Percentiles rank a stretch among this genome's conserved stretches.
Conservation (phyloP, 2,329 filamentous ascomycete genomes). For the Colletotrichum siamense region DNA sequence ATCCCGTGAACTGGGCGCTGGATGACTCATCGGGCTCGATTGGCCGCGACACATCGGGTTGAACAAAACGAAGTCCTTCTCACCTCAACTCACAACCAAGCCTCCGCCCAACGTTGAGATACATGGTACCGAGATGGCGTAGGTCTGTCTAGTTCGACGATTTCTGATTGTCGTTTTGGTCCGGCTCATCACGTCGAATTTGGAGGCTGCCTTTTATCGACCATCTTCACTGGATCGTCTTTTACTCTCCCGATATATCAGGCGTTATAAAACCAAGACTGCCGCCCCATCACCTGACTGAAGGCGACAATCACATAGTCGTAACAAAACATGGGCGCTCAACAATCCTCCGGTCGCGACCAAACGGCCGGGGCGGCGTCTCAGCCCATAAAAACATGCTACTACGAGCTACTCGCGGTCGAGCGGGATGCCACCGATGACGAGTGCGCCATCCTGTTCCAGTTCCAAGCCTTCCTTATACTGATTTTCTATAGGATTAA, state of each 20-base stretch:
- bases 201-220: background rate
- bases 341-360: constrained; percentile 54
- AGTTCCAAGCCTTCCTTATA: background rate
- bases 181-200: background rate
- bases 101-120: background rate
- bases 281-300: background rate
- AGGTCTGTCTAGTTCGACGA: background rate
- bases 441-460: constrained; percentile 59
- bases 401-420: constrained; percentile 84
- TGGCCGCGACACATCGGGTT: background rate
- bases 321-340: constrained; percentile 51
- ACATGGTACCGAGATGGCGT: background rate
- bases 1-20: background rate
- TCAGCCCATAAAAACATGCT: constrained; percentile 67
- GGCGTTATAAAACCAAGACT: background rate
- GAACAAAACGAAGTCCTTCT: background rate
- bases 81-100: background rate
- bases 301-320: background rate
- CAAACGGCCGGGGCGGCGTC: constrained; percentile 26
- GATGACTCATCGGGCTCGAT: background rate
- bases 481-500: constrained; percentile 70
- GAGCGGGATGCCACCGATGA: constrained; percentile 77
- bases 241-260: background rate
- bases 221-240: background rate
- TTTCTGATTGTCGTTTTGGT: background rate